A percentile compares a stretch with the other conserved stretches of the same genome.
These are phyloP conservation scores for Paecilomyces niveus DNA, from an alignment of 2,329 filamentous ascomycete species.

Conservation along the genomic window DNA sequence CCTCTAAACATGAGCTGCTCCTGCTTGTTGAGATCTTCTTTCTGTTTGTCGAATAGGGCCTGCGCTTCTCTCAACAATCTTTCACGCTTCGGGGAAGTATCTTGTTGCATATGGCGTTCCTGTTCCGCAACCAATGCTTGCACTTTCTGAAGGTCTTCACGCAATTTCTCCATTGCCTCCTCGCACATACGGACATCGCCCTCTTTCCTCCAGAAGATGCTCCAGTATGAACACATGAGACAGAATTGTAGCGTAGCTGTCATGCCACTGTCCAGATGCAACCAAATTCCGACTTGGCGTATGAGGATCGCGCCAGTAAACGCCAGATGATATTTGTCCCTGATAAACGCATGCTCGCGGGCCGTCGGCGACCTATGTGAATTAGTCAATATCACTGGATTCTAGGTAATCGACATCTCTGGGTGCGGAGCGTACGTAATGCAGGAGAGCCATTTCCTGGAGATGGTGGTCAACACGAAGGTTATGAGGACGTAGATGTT, in stretches of 20 bases:
- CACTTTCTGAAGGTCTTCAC: not conserved
- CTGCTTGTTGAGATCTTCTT: not conserved
- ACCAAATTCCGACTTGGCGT: not conserved
- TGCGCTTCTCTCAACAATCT: not conserved
- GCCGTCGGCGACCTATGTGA: not conserved
- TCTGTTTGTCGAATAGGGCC: not conserved
- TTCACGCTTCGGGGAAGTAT: not conserved
- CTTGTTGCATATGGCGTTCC: not conserved
- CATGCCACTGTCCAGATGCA: not conserved
- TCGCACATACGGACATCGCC: not conserved
- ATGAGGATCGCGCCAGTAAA: not conserved
- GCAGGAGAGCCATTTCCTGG: too few relatives aligned
- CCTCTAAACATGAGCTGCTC: not conserved
- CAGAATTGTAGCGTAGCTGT: not conserved
- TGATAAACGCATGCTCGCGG: not conserved
- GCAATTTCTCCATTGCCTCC: not conserved
- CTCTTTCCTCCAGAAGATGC: not conserved
- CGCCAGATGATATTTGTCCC: not conserved
- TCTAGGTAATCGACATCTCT: not conserved
- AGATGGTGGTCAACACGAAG: too few relatives aligned
- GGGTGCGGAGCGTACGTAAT: not conserved
- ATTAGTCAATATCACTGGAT: not conserved
- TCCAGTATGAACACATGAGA: not conserved
- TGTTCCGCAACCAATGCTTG: not conserved
- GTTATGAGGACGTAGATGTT: too few relatives aligned